Base-by-base conservation (phyloP, 805 yeast genomes). In the Schwanniomyces vanrijiae region DNA sequence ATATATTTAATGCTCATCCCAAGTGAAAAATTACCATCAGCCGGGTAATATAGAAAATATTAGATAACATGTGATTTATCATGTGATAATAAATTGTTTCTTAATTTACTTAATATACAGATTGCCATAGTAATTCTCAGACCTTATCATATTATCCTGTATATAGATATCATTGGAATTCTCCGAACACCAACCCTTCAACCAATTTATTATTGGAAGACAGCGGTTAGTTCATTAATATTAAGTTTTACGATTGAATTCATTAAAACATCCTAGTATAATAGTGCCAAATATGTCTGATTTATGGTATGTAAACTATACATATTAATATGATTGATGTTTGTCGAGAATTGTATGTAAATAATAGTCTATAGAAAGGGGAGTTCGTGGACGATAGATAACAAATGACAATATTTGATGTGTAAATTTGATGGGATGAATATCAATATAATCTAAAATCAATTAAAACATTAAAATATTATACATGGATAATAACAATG, bases 271-370 rank as follows among this genome's bases (percentile, higher is more conserved):
- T 3, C 13, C 4, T 38, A 38, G 24, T 24, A 38, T 38, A 43
- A 22, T 34, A 26, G 43, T 37, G 46, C 49, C 60, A 44, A 67
- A 57, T 61, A 83, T 83, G 88, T 80, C 88, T 68, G 88, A 83
- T 70, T 84, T 83, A 75, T 84, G 88, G 88, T 84, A 81, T 60
- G 88, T 78, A 40, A 31, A 14, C 11, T 18, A 14, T 31, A 14
- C 18, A 20, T 14, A 16, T 19, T 7, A 6, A 3, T 31, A 14
- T 9, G 11, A 31, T 10, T 9, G 20, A 14, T 14, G 20, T 8
- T 16, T 13, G 6, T 31, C 13, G 35, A 31, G 35, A 31, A 6
- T 31, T 18, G 20, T 3, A 31, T 26, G 35, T 31, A 20, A 6
- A 16, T 14, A 6, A 14, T 19, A 7, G 35, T 43, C 14, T 16